Conservation (phyloP, 345 rosid genomes). For the Populus ilicifolia region DNA sequence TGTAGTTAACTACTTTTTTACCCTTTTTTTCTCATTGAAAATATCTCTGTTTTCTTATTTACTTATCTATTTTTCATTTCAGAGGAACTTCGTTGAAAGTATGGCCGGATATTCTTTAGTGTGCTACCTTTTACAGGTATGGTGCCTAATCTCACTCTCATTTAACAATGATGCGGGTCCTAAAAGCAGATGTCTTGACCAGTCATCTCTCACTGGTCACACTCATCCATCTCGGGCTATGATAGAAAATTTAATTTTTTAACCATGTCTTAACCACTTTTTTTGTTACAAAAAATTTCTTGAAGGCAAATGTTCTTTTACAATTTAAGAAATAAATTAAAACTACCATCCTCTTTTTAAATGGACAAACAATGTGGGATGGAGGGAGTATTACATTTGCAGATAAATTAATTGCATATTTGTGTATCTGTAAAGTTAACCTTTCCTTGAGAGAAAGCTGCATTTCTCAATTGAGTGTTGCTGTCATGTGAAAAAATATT, state of each 20-base stretch:
- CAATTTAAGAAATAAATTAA: neutral
- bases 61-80: conserved; percentile 25
- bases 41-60: neutral
- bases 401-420: neutral
- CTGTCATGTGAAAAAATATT: neutral
- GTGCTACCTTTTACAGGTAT: conserved; percentile 96
- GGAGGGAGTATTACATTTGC: neutral
- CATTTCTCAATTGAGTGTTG: neutral
- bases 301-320: neutral
- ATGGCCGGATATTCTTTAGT: conserved; percentile 99
- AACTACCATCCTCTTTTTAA: neutral
- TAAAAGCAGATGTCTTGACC: neutral
- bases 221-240: neutral
- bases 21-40: neutral
- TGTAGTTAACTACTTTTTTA: neutral
- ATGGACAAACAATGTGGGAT: neutral
- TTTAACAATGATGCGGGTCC: neutral
- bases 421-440: neutral
- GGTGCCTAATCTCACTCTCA: neutral
- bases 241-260: neutral
- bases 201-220: neutral
- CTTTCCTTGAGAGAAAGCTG: neutral
- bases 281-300: neutral
- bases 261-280: neutral
- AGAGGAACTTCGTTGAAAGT: conserved; percentile 99